Evolutionary conservation across 78 protist genomes (phyloP).

Genomic region (Anaeramoeba ignava): DNA sequence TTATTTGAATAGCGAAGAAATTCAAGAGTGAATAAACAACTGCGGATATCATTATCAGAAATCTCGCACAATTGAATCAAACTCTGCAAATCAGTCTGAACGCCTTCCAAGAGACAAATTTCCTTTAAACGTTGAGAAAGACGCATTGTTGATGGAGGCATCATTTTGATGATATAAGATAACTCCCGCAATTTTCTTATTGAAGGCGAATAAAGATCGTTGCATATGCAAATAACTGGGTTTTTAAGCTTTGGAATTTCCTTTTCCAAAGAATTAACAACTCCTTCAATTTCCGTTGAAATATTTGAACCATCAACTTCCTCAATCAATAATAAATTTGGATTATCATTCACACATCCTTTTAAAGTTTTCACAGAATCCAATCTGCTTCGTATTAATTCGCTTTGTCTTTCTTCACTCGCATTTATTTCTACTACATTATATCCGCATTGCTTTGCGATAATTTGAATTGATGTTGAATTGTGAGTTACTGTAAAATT

Average conservation of each 20-base stretch:
- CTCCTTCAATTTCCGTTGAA: background rate
- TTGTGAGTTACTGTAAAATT: too few species aligned
- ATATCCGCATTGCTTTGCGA: background rate
- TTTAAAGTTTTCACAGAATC: background rate
- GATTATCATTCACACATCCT: background rate
- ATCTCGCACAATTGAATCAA: background rate
- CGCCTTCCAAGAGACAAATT: background rate
- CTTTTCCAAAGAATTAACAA: background rate
- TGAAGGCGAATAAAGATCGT: background rate
- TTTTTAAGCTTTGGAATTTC: background rate
- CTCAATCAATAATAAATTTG: background rate
- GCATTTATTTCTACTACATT: background rate
- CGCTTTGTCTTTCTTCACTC: background rate
- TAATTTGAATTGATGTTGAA: background rate
- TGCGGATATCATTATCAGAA: background rate
- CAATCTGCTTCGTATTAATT: background rate
- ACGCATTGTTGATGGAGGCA: background rate
- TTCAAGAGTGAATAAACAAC: background rate
- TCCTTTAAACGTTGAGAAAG: background rate
- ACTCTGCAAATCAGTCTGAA: background rate
- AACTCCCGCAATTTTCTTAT: background rate
- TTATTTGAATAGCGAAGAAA: too few species aligned
- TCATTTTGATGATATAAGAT: background rate
- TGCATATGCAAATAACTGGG: background rate
- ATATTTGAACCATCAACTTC: background rate